These are phyloP conservation scores for Anthostomella pinea DNA, from an alignment of 2,329 filamentous ascomycete genomes.

Conservation along the genomic window DNA sequence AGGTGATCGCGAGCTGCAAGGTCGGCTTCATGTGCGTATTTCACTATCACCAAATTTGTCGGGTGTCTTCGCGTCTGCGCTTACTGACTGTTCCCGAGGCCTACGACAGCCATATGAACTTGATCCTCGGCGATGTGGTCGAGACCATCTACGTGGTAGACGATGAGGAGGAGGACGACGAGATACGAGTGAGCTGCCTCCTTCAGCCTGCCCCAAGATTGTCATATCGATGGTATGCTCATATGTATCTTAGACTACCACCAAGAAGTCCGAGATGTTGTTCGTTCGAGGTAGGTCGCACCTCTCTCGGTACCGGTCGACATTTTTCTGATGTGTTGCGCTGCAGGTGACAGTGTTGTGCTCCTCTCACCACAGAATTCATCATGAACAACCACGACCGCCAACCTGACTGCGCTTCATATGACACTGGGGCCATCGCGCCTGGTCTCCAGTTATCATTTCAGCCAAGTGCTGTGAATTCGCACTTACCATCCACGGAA, in stretches of 20 bases:
- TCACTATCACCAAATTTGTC: slow-evolving; percentile 1
- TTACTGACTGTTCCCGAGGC: slow-evolving; percentile 55
- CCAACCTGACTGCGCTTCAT: too few species aligned
- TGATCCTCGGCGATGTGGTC: slow-evolving; percentile 93
- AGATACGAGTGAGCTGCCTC: slow-evolving; percentile 60
- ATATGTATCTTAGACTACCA: slow-evolving; percentile 64
- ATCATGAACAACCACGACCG: too few species aligned
- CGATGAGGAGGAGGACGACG: slow-evolving; percentile 79
- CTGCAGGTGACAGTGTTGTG: slow-evolving; percentile 67
- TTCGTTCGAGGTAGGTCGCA: slow-evolving; percentile 91
- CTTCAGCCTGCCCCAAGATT: not conserved
- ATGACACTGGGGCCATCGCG: too few species aligned
- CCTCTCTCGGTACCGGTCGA: too few species aligned
- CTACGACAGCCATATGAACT: slow-evolving; percentile 97
- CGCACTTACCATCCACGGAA: too few species aligned
- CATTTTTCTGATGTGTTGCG: slow-evolving; percentile 18
- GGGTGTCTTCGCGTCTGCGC: not conserved
- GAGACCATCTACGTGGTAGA: slow-evolving; percentile 95
- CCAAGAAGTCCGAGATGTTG: slow-evolving; percentile 97
- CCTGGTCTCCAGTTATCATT: too few species aligned
- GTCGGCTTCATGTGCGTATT: slow-evolving; percentile 86
- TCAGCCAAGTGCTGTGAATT: too few species aligned
- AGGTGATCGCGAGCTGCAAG: slow-evolving; percentile 93
- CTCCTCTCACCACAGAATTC: slow-evolving; percentile 63
- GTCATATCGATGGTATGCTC: slow-evolving; percentile 6